Base-by-base conservation (phyloP, 352 stramenopile genomes). In the Phytophthora gonapodyides region DNA sequence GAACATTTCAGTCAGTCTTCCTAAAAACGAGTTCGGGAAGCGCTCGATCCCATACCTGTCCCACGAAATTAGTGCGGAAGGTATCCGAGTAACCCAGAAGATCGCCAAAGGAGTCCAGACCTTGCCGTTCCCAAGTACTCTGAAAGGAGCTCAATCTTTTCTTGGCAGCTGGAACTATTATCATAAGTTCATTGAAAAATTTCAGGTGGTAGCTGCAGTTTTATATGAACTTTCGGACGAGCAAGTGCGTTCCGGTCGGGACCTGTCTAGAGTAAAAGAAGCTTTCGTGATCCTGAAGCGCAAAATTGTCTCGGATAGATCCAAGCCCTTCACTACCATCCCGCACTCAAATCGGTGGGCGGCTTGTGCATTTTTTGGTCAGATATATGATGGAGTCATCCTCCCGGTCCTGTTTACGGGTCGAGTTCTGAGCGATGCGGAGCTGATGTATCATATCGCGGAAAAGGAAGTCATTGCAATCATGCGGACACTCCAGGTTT, bases 141-240 rank as follows among this genome's bases (percentile, higher is more conserved):
- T 49, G 19, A 35, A 49, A 2, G 42, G 21, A 2, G 21, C 36
- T 0, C 42, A 49, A 15, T 49, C 41, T 4, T 47, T 47, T 4
- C 19, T 47, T 7, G 41, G 41, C 7, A 47, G 19, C 16, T 11
- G 33, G 19, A 47, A 47, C 19, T 47, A 47, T 5, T 51, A 51
- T 10, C 24, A 51, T 27, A 51, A 51, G 44, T 51, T 51, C 8
- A 51, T 51, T 7, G 24, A 51, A 38, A 27, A 51, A 15, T 37
- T 51, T 9, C 16, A 27, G n/a, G 43, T 50, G 0, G 24, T 37
- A 2, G 44, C 44, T 2, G 44, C 44, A 1, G 27, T 51, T 2
- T 17, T 51, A 5, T 38, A 52, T 16, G 45, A 40, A 16, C 12
- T 52, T 0, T 33, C 45, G 0, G 45, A 52, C 5, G 16, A 52